A percentile compares a stretch with the other conserved stretches of the same genome.
These are phyloP conservation scores for Herpomyces periplanetae DNA, from an alignment of 2,329 filamentous ascomycete genomes.

Conservation along the genomic window DNA sequence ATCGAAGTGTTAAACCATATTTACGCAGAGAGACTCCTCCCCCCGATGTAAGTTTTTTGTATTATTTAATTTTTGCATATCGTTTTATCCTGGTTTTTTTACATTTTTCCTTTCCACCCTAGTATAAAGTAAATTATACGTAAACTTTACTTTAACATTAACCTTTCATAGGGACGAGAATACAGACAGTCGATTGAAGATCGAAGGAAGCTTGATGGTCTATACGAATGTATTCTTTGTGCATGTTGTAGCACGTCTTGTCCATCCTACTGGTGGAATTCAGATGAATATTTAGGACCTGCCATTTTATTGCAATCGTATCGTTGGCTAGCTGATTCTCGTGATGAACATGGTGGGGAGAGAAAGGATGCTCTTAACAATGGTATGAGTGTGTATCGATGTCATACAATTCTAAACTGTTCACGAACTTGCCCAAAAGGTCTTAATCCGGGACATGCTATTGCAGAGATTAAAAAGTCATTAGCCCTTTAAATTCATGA, in stretches of 20 bases:
- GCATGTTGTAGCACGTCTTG: conserved; percentile 96
- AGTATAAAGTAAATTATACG: no score
- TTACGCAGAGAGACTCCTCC: conserved; percentile 58
- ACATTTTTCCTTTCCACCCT: no score
- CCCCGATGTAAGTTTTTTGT: conserved; percentile 26
- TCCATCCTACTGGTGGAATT: conserved; percentile 99
- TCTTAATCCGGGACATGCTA: conserved; percentile 68
- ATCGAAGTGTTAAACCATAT: conserved; percentile 98
- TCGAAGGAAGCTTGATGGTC: conserved; percentile 76
- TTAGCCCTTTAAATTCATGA: conserved; percentile 28
- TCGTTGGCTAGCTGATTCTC: conserved; percentile 77
- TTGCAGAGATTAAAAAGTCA: conserved; percentile 95
- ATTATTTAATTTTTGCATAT: no score
- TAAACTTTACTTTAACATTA: no score
- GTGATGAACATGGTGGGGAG: conserved; percentile 57
- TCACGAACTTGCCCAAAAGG: conserved; percentile 92
- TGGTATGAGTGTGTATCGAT: conserved; percentile 93
- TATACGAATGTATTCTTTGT: conserved; percentile 97
- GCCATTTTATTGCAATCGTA: conserved; percentile 90
- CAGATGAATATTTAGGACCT: conserved; percentile 86
- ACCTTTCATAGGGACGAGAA: conserved; percentile 30
- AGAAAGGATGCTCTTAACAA: conserved; percentile 78
- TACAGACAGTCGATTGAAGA: conserved; percentile 65
- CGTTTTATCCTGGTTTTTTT: no score
- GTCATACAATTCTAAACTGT: conserved; percentile 98